Percentiles rank a stretch among this genome's conserved stretches.
These are phyloP conservation scores for Phytopythium helicoides DNA, from an alignment of 352 stramenopile species.

Conservation along the genomic window DNA sequence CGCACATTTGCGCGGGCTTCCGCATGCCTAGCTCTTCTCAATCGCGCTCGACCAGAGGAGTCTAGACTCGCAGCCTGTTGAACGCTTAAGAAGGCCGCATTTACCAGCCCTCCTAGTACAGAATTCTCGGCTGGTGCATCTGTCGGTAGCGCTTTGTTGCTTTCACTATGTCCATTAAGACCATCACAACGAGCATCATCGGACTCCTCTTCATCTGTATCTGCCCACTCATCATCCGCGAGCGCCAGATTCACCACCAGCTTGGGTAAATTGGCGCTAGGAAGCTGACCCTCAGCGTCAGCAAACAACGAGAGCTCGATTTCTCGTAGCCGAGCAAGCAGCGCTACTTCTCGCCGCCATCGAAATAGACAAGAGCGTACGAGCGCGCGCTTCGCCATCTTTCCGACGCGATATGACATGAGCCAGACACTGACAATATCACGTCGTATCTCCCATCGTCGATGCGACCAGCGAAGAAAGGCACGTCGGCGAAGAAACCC, in stretches of 20 bases:
- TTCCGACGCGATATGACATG: conserved; percentile 35
- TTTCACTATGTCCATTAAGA: conserved; percentile 2
- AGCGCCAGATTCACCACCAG: conserved; percentile 70
- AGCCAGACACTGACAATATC: conserved; percentile 51
- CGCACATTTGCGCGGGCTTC: conserved; percentile 44
- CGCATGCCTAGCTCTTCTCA: conserved; percentile 35
- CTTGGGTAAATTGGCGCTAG: conserved; percentile 30
- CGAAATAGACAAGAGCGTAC: conserved; percentile 38
- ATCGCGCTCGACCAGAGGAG: conserved; percentile 21
- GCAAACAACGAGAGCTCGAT: conserved; percentile 67
- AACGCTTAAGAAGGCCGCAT: conserved; percentile 46
- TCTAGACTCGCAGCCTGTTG: conserved; percentile 21
- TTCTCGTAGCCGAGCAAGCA: conserved; percentile 40
- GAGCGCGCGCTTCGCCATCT: conserved; percentile 23
- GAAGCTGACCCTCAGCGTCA: conserved; percentile 36
- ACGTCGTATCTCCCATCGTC: conserved; percentile 23
- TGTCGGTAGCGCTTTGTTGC: conserved; percentile 10
- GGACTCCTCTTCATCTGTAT: conserved; percentile 7
- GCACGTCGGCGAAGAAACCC: conserved; percentile 37
- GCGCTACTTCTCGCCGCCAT: conserved; percentile 46
- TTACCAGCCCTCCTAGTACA: conserved; percentile 45
- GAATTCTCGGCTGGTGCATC: conserved; percentile 8
- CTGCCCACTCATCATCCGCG: conserved; percentile 23
- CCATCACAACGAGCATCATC: too few relatives aligned
- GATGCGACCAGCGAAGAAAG: conserved; percentile 44